Evolutionary conservation across 2,329 filamentous ascomycete species (phyloP), one percentile per base, ranked within the genome.

Genomic region (Diaporthe ilicicola): DNA sequence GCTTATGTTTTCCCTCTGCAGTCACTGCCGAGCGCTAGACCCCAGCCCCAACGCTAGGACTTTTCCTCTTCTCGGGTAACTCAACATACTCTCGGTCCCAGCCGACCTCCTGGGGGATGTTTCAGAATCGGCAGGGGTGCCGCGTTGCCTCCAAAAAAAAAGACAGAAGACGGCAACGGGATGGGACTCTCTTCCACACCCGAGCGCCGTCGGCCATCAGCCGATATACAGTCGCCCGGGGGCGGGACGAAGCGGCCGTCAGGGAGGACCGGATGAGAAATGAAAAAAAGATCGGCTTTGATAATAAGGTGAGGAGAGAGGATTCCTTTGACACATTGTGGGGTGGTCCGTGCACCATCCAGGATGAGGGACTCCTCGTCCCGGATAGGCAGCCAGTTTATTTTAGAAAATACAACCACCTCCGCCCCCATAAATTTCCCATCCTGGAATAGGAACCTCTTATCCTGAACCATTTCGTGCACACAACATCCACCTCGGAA

Each of bases 81-180:
- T 5, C 37, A 15, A 24, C 27, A 48, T 48, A 32, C 59, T 48
- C 42, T 62, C 42, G 59, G 59, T 62, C 59, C 59, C 42, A 48
- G 29, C 59, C 44, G 59, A 50, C 59, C n/a, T 24, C 50, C 7
- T n/a, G n/a, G n/a, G 55, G 29, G n/a, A 13, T 27, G 59, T 64
- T 64, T 64, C 59, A 64, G 59, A 50, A 50, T 13, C 27, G 19
- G 56, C 56, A 48, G 56, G 56, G 59, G 59, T 34, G 22, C 29
- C 7, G 42, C 29, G 24, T 46, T 44, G 44, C 29, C 29, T 37
- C 44, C 59, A 17, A 64, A 61, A 32, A 32, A 44, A 10, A 22
- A n/a, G 42, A 61, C n/a, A 29, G 19, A 13, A 27, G 15, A 42
- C 19, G n/a, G n/a, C n/a, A n/a, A n/a, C 37, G 56, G 56, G 42